Base-by-base conservation (phyloP, 78 protist species). In the Guillardia theta region DNA sequence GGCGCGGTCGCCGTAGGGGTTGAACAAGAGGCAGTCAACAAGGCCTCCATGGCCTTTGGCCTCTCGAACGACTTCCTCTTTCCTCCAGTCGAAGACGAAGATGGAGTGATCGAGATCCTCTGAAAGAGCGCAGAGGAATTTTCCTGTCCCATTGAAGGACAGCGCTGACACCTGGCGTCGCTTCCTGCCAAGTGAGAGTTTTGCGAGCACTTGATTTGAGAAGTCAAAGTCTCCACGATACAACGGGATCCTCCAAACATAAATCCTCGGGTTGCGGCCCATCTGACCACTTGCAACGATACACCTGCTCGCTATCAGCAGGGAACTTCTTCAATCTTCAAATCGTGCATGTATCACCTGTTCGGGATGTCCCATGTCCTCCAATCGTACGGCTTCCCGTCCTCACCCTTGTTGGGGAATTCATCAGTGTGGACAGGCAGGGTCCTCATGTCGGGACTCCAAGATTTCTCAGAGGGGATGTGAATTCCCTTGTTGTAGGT, bases 21-120 rank as follows among this genome's bases (percentile, higher is more conserved):
- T 78, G 90, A 78, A 78, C 50, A 24, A 22, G 90, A 43, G n/a
- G 3, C 53, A 43, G 43, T 78, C 90, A 4, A 78, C 48, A 45
- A 8, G 6, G 1, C 18, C 45, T 10, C 48, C 50, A 19, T 37
- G 50, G 15, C 90, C 90, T 22, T 43, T 43, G 9, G n/a, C 90
- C 48, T 78, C 90, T 46, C 33, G 50, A 22, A 43, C 44, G 37
- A 36, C 36, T 36, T 36, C 36, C 36, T 12, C 83, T 1, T 70
- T 12, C 83, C 83, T 46, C 90, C 90, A 78, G 90, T 78, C 90
- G 90, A 43, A 78, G 45, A 78, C 90, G 43, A n/a, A 18, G 90
- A 78, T 37, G 24, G 50, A 44, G 24, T 36, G 47, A 36, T 43
- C 48, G 15, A 30, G 18, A 19, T 78, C 48, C 53, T 21, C 48